phyloP scores from a whole-genome alignment of 192 early-diverging fungal genomes.

The Backusella liffmaniae region DNA sequence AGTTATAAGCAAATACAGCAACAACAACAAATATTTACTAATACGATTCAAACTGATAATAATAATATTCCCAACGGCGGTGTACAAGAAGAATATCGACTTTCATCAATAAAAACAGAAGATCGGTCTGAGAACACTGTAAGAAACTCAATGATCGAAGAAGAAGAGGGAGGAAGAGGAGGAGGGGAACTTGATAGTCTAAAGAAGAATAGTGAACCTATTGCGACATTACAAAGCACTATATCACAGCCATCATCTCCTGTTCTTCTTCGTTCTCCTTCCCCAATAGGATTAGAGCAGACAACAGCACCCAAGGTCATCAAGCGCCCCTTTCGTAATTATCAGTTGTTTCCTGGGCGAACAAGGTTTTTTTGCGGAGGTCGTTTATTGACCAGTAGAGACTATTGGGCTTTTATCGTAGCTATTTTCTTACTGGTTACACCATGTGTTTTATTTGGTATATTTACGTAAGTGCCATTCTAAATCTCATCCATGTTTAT shows the following conservation, averaged over 20 bases:
- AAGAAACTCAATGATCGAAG: not conserved
- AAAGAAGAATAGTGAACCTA: conserved; percentile 6
- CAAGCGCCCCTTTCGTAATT: conserved; percentile 31
- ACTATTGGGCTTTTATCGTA: conserved; percentile 59
- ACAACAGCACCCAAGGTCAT: not conserved
- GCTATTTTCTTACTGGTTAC: conserved; percentile 52
- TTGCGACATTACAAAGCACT: not conserved
- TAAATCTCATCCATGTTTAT: not conserved
- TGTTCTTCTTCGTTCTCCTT: conserved; percentile 4
- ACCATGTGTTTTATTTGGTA: conserved; percentile 58
- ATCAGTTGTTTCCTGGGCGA: conserved; percentile 51
- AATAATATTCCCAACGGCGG: not conserved
- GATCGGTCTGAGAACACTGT: not conserved
- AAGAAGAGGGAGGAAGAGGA: not conserved
- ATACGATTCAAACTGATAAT: not conserved
- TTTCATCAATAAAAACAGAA: not conserved
- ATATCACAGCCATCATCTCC: not conserved
- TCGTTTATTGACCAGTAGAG: conserved; percentile 63
- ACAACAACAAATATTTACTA: not conserved
- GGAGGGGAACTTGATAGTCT: not conserved
- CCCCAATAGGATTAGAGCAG: not conserved
- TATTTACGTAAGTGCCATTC: conserved; percentile 48
- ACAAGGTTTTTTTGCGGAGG: conserved; percentile 65
- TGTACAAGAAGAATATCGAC: not conserved
- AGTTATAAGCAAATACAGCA: not conserved